These are phyloP conservation scores for Irpex rosettiformis DNA, from an alignment of 1,284 basidiomycete species.

Conservation along the genomic window DNA sequence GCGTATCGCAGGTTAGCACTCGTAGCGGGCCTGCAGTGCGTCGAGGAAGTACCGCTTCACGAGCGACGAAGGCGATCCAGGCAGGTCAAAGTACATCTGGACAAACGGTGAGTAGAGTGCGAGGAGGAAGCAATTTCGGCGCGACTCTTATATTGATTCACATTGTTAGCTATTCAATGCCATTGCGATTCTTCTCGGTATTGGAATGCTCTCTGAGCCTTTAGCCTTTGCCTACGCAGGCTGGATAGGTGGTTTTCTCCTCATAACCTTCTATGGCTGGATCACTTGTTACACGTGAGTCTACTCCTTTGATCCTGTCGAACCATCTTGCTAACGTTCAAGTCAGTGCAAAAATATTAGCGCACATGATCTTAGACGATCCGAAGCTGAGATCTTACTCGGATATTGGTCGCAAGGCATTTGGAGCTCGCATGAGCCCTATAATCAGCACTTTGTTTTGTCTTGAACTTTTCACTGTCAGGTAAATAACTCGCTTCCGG, in stretches of 20 bases:
- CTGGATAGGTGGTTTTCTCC: slow-evolving; percentile 73
- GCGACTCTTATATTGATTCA: slow-evolving; percentile 5
- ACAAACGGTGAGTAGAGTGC: slow-evolving; percentile 65
- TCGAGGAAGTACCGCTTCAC: slow-evolving; percentile 12
- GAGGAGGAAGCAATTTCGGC: no score
- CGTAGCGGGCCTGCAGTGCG: slow-evolving; percentile 11
- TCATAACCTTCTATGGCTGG: slow-evolving; percentile 77
- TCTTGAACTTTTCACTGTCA: slow-evolving; percentile 79
- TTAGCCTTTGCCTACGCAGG: slow-evolving; percentile 86
- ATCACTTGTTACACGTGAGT: slow-evolving; percentile 87
- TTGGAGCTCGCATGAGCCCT: slow-evolving; percentile 68
- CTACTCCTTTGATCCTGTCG: background rate
- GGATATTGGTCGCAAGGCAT: slow-evolving; percentile 86
- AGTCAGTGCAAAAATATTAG: slow-evolving; percentile 79
- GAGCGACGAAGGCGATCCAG: slow-evolving; percentile 22
- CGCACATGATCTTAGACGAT: slow-evolving; percentile 70
- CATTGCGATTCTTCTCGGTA: slow-evolving; percentile 82
- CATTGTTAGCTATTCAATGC: slow-evolving; percentile 81
- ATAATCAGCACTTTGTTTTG: slow-evolving; percentile 79
- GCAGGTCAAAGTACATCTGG: slow-evolving; percentile 73
- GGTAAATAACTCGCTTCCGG: slow-evolving; percentile 37
- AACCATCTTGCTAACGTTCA: background rate
- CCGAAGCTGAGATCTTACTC: slow-evolving; percentile 77
- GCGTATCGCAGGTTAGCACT: slow-evolving; percentile 18
- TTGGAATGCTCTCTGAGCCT: slow-evolving; percentile 89